Evolutionary conservation across 2,329 filamentous ascomycete species (phyloP), one percentile per base, ranked within the genome.

Genomic region (Pestalotiopsis sp.): DNA sequence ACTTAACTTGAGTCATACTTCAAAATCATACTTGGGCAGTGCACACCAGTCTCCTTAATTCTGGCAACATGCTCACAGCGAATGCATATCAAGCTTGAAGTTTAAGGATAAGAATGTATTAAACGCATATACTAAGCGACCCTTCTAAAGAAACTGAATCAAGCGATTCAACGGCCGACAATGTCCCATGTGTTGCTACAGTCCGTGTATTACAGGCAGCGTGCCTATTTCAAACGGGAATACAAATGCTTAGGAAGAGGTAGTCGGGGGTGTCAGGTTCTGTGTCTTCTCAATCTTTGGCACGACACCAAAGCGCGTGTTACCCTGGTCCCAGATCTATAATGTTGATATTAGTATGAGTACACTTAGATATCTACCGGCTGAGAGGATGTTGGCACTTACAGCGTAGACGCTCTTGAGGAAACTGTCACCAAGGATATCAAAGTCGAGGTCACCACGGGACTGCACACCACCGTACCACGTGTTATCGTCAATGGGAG

Each of bases 381-480:
- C 12, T 36, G 17, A 20, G 41, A 5, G 52, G 39, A 17, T n/a
- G n/a, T 60, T 1, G 17, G 6, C 9, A 81, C 85, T 81, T 76
- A 88, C 85, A 67, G 87, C 88, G 75, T 92, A 92, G 67, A 91
- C 81, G 27, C 84, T 87, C 82, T 91, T 91, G 77, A 92, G 77
- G 75, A 90, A 90, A 1, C 85, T 86, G 71, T 88, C 89, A 4
- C 90, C 90, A 17, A 90, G 80, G 59, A 92, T 91, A 75, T 91
- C 89, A 73, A 91, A 90, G 2, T 80, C 75, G 76, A 87, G 80
- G 66, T 81, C 79, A 3, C 90, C 90, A 57, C 88, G 84, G 64
- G 86, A 89, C 80, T 93, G 90, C 39, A 92, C 87, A 2, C 88
- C 89, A 5, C 90, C 91, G 74, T 90, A 92, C 73, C 86, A 84